Base-by-base conservation (phyloP, 257 asterid genomes). In the Knoxia roxburghii region DNA sequence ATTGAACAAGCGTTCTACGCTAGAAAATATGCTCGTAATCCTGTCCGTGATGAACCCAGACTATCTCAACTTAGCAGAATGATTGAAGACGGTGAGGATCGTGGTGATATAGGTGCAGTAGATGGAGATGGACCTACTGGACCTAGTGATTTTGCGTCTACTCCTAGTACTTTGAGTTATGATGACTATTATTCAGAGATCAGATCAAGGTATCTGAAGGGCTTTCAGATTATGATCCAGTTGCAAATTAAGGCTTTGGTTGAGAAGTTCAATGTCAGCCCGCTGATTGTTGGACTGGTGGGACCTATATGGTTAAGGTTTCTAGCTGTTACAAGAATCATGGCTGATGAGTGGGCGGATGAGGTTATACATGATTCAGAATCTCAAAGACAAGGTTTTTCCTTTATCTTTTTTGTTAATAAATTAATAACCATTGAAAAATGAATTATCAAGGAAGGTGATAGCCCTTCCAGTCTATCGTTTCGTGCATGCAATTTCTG, bases 271-370 rank as follows among this genome's bases (percentile, higher is more conserved):
- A 81, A 76, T 0, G 92, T 77, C 26, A 85, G 88, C 73, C 92
- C 96, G 50, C 69, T 86, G 51, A 81, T 89, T 56, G 58, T 82
- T 73, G 95, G 90, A 68, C 81, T 91, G 27, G 68, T 72, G 30
- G 89, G 92, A 37, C 87, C 93, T 33, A 17, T 87, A 26, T 91
- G 95, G 93, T 74, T 91, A 53, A 82, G 96, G 74, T 78, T 74
- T 41, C 67, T 89, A 75, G 86, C 95, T 64, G 76, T 77, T 72
- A 78, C 84, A 46, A 63, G 85, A 75, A 43, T 89, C 53, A 59
- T 77, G 85, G 73, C 78, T 68, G 96, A 82, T 77, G 86, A 82
- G 5, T 89, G 98, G 98, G 96, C 96, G 0, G 90, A 89, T 61
- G 32, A 60, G 52, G 87, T 57, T 49, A 71, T 84, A 68, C 73